Base-by-base conservation (phyloP, 2,329 filamentous ascomycete genomes). In the Curvularia sp. region DNA sequence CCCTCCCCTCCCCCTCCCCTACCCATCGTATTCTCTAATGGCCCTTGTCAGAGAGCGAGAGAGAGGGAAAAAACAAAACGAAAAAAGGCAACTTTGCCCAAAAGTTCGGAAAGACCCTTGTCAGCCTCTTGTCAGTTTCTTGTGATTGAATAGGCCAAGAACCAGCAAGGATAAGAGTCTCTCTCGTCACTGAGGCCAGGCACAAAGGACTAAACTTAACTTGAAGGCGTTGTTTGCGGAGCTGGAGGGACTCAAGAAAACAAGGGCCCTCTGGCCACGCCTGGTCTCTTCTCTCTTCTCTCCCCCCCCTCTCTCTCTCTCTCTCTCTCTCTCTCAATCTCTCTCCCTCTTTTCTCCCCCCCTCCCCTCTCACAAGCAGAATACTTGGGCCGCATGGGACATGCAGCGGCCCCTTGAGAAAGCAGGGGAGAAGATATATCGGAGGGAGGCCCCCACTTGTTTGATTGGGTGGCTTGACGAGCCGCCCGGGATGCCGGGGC, bases 381-480 rank as follows among this genome's bases (percentile, higher is more conserved):
- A 36, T 49, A 49, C 49, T 47, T 25, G 41, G 54, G 42, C 49
- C 54, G 54, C 49, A 46, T 18, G 13, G 48, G 18, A 41, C 38
- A 28, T 51, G 43, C 43, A 42, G 36, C 25, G 27, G 50, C 28
- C 34, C 48, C 25, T 18, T 49, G 42, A 8, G 21, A 12, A 42
- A 47, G 23, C 32, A 57, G 39, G 30, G 42, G 42, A 45, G 23
- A 10, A 42, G 36, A 34, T 32, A 34, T 21, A 10, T 32, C 54
- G 48, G 54, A 50, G 50, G 19, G 28, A 13, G 27, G 19, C 25
- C 42, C 49, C 42, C 49, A 42, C 49, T 53, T 53, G 54, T 53
- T 53, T 57, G 41, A 57, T 57, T 57, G 54, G 53, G 34, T 53
- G 54, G 42, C 54, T 53, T 53, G 48, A 51, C 34, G 48, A 46